These are phyloP conservation scores for Leccinum subgranulosum DNA, from an alignment of 768 basidiomycete species.

Conservation along the genomic window DNA sequence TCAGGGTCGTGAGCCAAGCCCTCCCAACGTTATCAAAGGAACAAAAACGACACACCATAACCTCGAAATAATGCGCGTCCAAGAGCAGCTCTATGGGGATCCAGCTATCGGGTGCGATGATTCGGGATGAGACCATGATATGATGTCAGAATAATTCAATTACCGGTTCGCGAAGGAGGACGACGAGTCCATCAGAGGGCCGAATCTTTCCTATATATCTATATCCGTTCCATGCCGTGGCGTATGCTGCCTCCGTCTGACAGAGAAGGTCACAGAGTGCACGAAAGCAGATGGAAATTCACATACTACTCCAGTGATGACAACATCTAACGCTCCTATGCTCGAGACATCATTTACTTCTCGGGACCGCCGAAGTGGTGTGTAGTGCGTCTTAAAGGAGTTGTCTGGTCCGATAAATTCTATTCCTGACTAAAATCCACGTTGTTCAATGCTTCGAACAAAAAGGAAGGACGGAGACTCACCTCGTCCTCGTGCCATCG, in stretches of 20 bases:
- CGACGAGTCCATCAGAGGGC: slow-evolving; percentile 56
- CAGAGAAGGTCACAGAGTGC: not conserved
- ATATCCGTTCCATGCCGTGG: slow-evolving; percentile 55
- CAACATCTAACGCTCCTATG: slow-evolving; percentile 40
- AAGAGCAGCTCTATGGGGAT: slow-evolving; percentile 24
- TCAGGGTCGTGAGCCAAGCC: slow-evolving; percentile 9
- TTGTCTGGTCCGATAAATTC: slow-evolving; percentile 32
- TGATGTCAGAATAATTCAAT: slow-evolving; percentile 15
- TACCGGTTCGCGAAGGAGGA: slow-evolving; percentile 52
- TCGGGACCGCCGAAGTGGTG: slow-evolving; percentile 24
- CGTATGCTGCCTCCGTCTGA: slow-evolving; percentile 46
- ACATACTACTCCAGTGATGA: slow-evolving; percentile 52
- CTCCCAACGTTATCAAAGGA: not conserved
- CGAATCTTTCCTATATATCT: slow-evolving; percentile 57
- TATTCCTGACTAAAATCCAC: slow-evolving; percentile 24
- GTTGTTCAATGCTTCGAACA: not conserved
- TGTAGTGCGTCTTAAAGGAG: slow-evolving; percentile 39
- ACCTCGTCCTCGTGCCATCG: slow-evolving; percentile 34
- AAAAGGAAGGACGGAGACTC: not conserved
- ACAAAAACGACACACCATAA: slow-evolving; percentile 36
- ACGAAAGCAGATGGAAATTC: not conserved
- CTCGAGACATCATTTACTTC: slow-evolving; percentile 12
- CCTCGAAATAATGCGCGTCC: slow-evolving; percentile 45
- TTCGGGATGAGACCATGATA: slow-evolving; percentile 3
- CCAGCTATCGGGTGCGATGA: slow-evolving; percentile 13